These are phyloP conservation scores for Kodamaea derodonti DNA, from an alignment of 1,139 yeast genomes.

Conservation along the genomic window DNA sequence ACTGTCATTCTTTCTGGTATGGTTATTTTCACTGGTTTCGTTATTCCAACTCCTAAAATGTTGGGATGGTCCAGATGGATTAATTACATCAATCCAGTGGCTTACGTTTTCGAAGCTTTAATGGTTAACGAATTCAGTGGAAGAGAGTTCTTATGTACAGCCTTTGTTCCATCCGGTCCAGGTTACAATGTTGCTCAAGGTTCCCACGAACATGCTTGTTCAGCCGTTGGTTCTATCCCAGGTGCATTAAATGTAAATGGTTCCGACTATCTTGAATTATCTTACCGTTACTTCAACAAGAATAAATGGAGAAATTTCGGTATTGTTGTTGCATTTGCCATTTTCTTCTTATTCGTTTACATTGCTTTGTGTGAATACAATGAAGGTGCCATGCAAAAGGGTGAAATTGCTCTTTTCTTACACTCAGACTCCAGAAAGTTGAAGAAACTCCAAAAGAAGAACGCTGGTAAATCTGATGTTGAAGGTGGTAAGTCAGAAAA, in stretches of 20 bases:
- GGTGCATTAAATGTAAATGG: conserved; percentile 59
- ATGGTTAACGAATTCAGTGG: conserved; percentile 58
- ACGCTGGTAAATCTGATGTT: conserved; percentile 11
- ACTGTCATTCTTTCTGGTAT: conserved; percentile 52
- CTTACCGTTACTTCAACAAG: conserved; percentile 46
- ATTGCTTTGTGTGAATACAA: conserved; percentile 58
- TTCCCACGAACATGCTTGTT: conserved; percentile 49
- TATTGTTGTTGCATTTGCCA: conserved; percentile 52
- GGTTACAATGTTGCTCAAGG: conserved; percentile 30
- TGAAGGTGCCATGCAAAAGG: conserved; percentile 76
- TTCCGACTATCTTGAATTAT: conserved; percentile 44
- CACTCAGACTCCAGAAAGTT: conserved; percentile 23
- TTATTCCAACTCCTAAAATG: conserved; percentile 64
- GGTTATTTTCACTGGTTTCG: conserved; percentile 61
- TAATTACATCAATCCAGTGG: conserved; percentile 67
- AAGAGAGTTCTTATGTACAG: conserved; percentile 38
- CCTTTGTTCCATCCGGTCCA: conserved; percentile 51
- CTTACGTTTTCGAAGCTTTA: conserved; percentile 43
- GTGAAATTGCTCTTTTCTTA: conserved; percentile 74
- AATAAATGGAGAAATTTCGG: conserved; percentile 89
- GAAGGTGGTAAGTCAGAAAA: conserved; percentile 16
- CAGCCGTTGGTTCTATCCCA: conserved; percentile 58
- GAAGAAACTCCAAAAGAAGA: conserved; percentile 24
- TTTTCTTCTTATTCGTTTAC: conserved; percentile 55
- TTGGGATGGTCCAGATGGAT: conserved; percentile 81